These are phyloP conservation scores for Trametes meyenii DNA, from an alignment of 768 basidiomycete species.

Conservation along the genomic window DNA sequence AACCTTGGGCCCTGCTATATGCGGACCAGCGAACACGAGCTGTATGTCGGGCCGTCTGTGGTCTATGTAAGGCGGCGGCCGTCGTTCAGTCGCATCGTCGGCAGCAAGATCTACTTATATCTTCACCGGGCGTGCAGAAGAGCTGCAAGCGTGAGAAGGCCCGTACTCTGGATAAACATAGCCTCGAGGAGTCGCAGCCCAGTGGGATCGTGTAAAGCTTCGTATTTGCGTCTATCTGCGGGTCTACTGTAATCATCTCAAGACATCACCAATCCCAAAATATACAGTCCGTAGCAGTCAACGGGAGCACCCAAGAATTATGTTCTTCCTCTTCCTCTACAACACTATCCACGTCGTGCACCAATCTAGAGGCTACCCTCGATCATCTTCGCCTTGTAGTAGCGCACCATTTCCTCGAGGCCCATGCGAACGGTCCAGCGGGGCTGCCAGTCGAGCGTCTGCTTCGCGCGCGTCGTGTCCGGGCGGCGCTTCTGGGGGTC, in stretches of 20 bases:
- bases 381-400: slow-evolving; percentile 88
- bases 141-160: too few species aligned
- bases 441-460: slow-evolving; percentile 86
- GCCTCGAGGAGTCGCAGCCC: too few species aligned
- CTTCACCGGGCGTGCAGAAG: too few species aligned
- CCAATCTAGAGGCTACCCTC: slow-evolving; percentile 72
- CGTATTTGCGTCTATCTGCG: slow-evolving; percentile 3
- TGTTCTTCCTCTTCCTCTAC: neutral
- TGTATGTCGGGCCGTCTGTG: too few species aligned
- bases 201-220: neutral
- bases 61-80: too few species aligned
- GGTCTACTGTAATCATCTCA: slow-evolving; percentile 7
- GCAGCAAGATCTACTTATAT: too few species aligned
- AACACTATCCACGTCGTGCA: neutral
- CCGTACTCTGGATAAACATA: too few species aligned
- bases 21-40: too few species aligned
- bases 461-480: slow-evolving; percentile 89
- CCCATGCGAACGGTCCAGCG: slow-evolving; percentile 93
- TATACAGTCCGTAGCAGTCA: slow-evolving; percentile 11
- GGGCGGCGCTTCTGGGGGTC: slow-evolving; percentile 95
- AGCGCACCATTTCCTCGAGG: slow-evolving; percentile 91
- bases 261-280: neutral
- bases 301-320: neutral
- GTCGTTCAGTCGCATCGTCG: too few species aligned
- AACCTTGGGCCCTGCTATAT: too few species aligned